These are phyloP conservation scores for Akanthomyces dipterigenus DNA, from an alignment of 2,329 filamentous ascomycete genomes.

Conservation along the genomic window DNA sequence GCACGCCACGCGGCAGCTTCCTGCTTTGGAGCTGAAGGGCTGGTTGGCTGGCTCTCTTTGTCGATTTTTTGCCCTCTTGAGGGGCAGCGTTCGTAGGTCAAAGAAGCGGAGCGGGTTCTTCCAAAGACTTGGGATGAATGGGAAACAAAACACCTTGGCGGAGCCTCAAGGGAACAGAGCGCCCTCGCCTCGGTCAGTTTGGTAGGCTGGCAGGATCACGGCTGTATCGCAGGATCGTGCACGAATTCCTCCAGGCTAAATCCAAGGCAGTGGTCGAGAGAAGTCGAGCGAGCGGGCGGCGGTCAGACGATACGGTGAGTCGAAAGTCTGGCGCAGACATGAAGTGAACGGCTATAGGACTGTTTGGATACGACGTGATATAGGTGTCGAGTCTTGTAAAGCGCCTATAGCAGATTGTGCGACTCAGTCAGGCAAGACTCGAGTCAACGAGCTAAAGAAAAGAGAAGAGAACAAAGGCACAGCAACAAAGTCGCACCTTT, in stretches of 20 bases:
- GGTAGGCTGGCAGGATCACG: background rate
- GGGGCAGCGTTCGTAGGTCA: background rate
- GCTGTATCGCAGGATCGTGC: too few relatives aligned
- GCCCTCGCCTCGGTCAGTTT: background rate
- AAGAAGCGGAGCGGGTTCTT: background rate
- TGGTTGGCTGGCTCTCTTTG: background rate
- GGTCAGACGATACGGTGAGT: too few relatives aligned
- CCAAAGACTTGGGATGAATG: background rate
- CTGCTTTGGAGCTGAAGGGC: too few relatives aligned
- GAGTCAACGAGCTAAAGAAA: background rate
- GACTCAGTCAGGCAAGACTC: background rate
- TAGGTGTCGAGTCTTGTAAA: background rate
- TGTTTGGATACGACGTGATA: background rate
- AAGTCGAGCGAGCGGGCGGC: too few relatives aligned
- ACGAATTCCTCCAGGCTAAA: too few relatives aligned
- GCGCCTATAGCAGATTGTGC: background rate
- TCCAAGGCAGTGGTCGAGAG: too few relatives aligned
- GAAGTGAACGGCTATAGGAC: background rate
- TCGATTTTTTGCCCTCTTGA: background rate
- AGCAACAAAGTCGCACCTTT: background rate
- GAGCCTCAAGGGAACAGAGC: background rate
- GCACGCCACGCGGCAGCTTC: constrained; percentile 1
- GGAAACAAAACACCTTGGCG: background rate
- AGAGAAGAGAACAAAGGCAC: background rate
- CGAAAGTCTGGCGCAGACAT: too few relatives aligned